Conservation (phyloP, 2,329 filamentous ascomycete species). For the Alternaria infectoria region DNA sequence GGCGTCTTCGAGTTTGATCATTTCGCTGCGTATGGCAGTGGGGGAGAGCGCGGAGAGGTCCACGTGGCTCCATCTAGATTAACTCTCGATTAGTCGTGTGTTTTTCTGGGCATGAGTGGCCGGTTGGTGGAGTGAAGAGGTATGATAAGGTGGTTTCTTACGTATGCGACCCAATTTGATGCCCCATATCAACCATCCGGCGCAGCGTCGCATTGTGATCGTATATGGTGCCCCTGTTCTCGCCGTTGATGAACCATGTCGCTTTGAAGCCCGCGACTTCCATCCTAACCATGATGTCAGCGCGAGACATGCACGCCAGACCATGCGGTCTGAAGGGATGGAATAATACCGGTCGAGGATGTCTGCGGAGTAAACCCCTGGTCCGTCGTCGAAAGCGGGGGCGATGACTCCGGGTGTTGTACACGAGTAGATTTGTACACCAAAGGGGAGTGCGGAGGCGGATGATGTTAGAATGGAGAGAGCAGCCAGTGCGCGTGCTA, state of each 20-base stretch:
- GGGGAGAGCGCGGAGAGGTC: slow-evolving; percentile 49
- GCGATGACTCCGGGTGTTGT: slow-evolving; percentile 1
- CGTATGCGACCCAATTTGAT: slow-evolving; percentile 7
- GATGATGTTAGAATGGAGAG: not conserved
- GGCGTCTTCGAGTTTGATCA: slow-evolving; percentile 58
- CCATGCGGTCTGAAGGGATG: too few species aligned
- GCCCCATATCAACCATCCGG: not conserved
- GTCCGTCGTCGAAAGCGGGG: slow-evolving; percentile 4
- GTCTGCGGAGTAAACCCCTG: not conserved
- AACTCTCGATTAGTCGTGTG: too few species aligned
- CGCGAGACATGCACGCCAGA: too few species aligned
- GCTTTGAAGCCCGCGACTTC: not conserved
- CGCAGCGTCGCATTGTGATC: slow-evolving; percentile 1
- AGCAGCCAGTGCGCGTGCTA: not conserved
- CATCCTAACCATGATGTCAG: too few species aligned
- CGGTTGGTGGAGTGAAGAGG: too few species aligned
- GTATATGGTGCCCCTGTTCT: not conserved
- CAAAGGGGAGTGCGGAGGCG: not conserved
- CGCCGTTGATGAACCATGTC: slow-evolving; percentile 7
- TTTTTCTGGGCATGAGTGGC: too few species aligned
- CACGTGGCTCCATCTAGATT: slow-evolving; percentile 52
- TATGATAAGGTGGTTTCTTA: too few species aligned
- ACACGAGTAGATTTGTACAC: slow-evolving; percentile 1
- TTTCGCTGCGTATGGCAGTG: slow-evolving; percentile 49
- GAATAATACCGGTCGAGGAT: not conserved